Base-by-base conservation (phyloP, 768 basidiomycete genomes). In the Multifurca ochricompacta region DNA sequence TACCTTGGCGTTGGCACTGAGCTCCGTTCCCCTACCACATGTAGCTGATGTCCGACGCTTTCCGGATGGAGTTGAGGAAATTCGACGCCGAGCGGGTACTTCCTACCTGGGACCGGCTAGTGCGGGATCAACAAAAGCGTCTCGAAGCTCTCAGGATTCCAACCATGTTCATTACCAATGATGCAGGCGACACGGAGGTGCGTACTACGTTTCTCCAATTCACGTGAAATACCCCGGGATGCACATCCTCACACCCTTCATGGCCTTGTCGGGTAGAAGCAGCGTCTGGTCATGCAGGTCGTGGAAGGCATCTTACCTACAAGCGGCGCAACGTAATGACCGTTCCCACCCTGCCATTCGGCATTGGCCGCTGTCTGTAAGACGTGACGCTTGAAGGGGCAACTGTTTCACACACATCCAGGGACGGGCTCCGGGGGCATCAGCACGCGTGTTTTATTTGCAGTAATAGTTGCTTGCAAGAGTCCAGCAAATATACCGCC, bases 41-140 rank as follows among this genome's bases (percentile, higher is more conserved):
- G 30, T 66, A 92, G 90, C 80, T 75, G 74, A 69, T 91, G 60
- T 76, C 78, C 44, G 77, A 77, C 44, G 76, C 77, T 21, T 82
- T 83, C 69, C 78, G 76, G 55, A 78, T 73, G 60, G 88, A 89
- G 56, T 65, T 91, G 34, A 70, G 66, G 35, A 77, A 74, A 58
- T 90, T 90, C 64, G 89, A 91, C 64, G 62, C 62, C n/a, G 81
- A 88, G 47, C 75, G 83, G 34, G 83, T 74, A 9, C 67, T 91
- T 6, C 73, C 80, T 3, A 84, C 86, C 8, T 92, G 88, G 87
- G 88, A 88, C 63, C 78, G 77, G 18, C 73, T 91, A n/a, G 67
- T 83, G 18, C 69, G 77, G 46, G 80, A 78, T 61, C 90, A 92
- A 65, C 89, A 92, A 67, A 64, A 70, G 0, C 69, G 77, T 14